Evolutionary conservation across 2,329 filamentous ascomycete genomes (phyloP), one percentile per base, ranked within the genome.

Genomic region (Calonectria pauciramosa): DNA sequence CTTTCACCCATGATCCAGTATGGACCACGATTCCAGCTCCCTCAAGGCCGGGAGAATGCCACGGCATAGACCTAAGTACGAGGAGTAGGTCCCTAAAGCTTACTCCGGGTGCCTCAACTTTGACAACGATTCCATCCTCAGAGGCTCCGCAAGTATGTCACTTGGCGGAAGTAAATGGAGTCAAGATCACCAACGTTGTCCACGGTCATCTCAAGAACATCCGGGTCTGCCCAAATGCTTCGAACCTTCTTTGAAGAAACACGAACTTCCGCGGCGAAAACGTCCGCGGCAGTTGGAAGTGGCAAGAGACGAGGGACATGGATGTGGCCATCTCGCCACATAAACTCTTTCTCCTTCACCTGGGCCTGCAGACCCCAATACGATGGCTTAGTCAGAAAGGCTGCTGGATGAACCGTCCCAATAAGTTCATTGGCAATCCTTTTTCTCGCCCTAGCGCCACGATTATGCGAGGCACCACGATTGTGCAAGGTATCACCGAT

Each of bases 1-100:
- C 32, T 1, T 68, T 68, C 34, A 78, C 77, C n/a, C 47, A 32
- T 13, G 41, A 32, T 11, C 81, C 81, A 1, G 69, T 47, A 20
- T 66, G 75, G 10, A 72, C 49, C 26, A 83, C 77, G n/a, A 76
- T 72, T 38, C 82, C 82, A 4, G 80, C 73, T 8, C 75, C 79
- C 26, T 83, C 82, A 14, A 73, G 59, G 9, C 81, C 80, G n/a
- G 80, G 56, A 23, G 71, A 6, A 68, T 70, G 51, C 80, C 80
- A 81, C 0, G 79, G 77, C 3, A 81, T 76, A 0, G 79, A 69
- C 5, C 79, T 78, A 2, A 81, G 75, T 7, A 81, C 51, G 4
- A 78, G 68, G 20, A 70, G 66, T 0, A 82, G 73, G 56, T 82
- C 80, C 2, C 77, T 77, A 41, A 71, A 75, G 72, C 73, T 81